Percentiles rank a stretch among this genome's conserved stretches.
phyloP scores from a whole-genome alignment of 2,329 filamentous ascomycete genomes.

The Orbilia javanica region DNA sequence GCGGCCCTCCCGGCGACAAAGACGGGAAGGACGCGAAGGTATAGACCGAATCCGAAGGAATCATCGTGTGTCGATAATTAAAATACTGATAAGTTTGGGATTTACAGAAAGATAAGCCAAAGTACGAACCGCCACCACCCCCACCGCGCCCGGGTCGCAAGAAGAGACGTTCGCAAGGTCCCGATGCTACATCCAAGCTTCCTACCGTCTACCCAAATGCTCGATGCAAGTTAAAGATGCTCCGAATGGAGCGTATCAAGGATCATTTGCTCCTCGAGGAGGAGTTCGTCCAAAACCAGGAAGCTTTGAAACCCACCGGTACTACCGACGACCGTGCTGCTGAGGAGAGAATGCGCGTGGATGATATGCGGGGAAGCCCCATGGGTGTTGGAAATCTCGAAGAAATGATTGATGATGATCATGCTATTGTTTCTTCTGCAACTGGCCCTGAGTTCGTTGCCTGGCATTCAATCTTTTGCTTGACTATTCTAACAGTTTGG shows the following conservation, averaged over 20 bases:
- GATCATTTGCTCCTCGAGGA: conserved; percentile 97
- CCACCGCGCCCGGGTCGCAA: conserved; percentile 97
- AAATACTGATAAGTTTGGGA: conserved; percentile 1
- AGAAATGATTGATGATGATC: conserved; percentile 99
- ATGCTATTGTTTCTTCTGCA: conserved; percentile 96
- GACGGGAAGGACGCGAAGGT: conserved; percentile 97
- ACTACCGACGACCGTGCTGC: conserved; percentile 83
- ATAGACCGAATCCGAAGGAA: conserved; percentile 60
- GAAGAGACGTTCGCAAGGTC: conserved; percentile 96
- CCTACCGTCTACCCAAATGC: conserved; percentile 94
- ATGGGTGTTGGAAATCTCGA: conserved; percentile 99
- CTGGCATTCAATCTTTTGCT: neutral
- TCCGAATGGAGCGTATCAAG: conserved; percentile 98
- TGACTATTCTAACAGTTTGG: neutral
- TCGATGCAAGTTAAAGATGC: conserved; percentile 94
- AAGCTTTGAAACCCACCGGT: conserved; percentile 85
- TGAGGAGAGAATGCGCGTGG: conserved; percentile 92
- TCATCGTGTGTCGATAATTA: conserved; percentile 7
- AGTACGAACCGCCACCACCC: conserved; percentile 98
- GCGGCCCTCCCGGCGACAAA: conserved; percentile 77
- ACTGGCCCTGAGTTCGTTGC: conserved; percentile 87
- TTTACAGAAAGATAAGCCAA: conserved; percentile 95
- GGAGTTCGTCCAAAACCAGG: conserved; percentile 99
- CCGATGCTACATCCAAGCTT: conserved; percentile 94
- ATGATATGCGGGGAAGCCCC: conserved; percentile 97